Conservation (phyloP, 768 basidiomycete genomes). For the Leccinum uliginosum region DNA sequence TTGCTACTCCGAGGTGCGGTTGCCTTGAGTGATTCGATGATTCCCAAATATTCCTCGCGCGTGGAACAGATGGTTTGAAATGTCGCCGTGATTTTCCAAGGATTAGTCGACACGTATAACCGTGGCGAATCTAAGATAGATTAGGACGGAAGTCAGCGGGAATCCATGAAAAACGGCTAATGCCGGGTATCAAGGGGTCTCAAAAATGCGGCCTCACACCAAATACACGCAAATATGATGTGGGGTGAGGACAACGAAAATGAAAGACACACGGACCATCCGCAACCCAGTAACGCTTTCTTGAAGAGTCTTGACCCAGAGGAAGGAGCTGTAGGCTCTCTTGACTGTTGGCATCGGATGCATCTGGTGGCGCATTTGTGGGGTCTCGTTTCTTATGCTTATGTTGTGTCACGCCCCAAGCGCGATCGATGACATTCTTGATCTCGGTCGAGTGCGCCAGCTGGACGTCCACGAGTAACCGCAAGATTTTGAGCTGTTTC, state of each 20-base stretch:
- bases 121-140: constrained; percentile 73
- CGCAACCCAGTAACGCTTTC: constrained; percentile 80
- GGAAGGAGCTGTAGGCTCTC: constrained; percentile 63
- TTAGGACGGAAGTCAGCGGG: constrained; percentile 30
- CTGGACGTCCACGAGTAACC: constrained; percentile 83
- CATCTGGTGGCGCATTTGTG: constrained; percentile 48
- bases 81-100: constrained; percentile 82
- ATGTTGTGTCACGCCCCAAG: constrained; percentile 81
- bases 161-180: constrained; percentile 33
- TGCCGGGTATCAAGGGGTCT: constrained; percentile 37
- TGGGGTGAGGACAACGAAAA: constrained; percentile 29
- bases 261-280: constrained; percentile 74
- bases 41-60: constrained; percentile 64
- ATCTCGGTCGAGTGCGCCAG: constrained; percentile 64
- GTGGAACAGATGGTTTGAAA: constrained; percentile 71
- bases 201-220: constrained; percentile 44
- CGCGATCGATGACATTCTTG: constrained; percentile 72
- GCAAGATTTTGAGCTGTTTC: constrained; percentile 71
- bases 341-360: constrained; percentile 62
- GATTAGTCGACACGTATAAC: constrained; percentile 80
- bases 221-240: constrained; percentile 73
- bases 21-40: constrained; percentile 58
- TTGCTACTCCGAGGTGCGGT: constrained; percentile 42
- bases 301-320: constrained; percentile 69
- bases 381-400: constrained; percentile 81